Evolutionary conservation across 2,329 filamentous ascomycete genomes (phyloP).

Genomic region (Tolypocladium endophyticum): DNA sequence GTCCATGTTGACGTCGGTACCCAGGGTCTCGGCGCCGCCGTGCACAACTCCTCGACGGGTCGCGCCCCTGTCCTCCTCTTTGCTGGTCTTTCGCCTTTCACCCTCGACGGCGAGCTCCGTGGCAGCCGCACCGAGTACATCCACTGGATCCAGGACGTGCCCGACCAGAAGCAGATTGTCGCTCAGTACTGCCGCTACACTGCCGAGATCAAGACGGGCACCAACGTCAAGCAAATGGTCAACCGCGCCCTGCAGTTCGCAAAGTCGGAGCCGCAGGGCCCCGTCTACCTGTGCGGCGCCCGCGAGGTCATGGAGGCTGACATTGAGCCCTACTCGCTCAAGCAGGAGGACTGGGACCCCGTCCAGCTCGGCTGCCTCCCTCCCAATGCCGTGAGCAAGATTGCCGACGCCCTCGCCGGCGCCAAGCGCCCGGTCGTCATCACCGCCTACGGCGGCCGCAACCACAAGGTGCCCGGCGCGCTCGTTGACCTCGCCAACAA

Average conservation of each 20-base stretch:
- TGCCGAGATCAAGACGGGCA: constrained; percentile 72
- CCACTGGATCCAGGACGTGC: constrained; percentile 79
- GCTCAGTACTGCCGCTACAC: constrained; percentile 78
- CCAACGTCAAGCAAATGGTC: constrained; percentile 83
- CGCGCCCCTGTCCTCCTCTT: constrained; percentile 69
- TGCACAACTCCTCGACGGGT: constrained; percentile 70
- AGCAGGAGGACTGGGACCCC: constrained; percentile 60
- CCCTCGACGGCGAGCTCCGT: constrained; percentile 65
- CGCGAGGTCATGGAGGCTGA: constrained; percentile 82
- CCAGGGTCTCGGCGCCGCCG: constrained; percentile 64
- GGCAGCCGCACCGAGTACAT: constrained; percentile 76
- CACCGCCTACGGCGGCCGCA: constrained; percentile 61
- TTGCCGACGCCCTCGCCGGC: constrained; percentile 51
- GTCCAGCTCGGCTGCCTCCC: constrained; percentile 55
- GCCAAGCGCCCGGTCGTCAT: constrained; percentile 60
- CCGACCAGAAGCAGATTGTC: constrained; percentile 71
- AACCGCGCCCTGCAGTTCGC: constrained; percentile 78
- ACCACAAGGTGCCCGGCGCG: constrained; percentile 49
- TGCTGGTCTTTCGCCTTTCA: constrained; percentile 67
- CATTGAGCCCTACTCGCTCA: constrained; percentile 58
- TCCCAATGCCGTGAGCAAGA: constrained; percentile 39
- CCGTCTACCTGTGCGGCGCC: constrained; percentile 68
- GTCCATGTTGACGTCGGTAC: constrained; percentile 77
- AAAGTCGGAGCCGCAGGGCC: constrained; percentile 63
- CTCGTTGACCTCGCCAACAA: constrained; percentile 58